Conservation (phyloP, 176 grass and related monocot genomes). For the Zea mays region DNA sequence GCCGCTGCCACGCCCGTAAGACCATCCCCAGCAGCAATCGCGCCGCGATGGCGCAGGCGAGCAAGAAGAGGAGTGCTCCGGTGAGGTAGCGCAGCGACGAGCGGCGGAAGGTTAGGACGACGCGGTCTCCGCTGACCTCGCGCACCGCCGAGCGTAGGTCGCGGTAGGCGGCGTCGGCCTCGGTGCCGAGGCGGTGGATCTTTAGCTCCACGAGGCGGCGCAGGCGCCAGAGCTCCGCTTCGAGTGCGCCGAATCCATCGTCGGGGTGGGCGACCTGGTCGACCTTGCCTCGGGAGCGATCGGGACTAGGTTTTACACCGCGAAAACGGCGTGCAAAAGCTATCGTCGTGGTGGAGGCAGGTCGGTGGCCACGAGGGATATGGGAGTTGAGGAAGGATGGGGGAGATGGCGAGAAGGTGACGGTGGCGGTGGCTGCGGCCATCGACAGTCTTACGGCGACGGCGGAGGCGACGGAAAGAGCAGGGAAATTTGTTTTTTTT, state of each 20-base stretch:
- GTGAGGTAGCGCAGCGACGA: constrained; percentile 56
- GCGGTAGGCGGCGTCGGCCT: constrained; percentile 53
- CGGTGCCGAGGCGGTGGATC: constrained; percentile 48
- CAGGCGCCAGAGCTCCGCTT: constrained; percentile 47
- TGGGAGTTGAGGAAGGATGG: not conserved
- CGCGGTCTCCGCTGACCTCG: constrained; percentile 48
- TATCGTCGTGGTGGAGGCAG: not conserved
- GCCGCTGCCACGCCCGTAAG: constrained; percentile 33
- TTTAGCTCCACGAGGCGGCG: constrained; percentile 42
- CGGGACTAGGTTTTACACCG: constrained; percentile 29
- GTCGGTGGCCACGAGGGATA: not conserved
- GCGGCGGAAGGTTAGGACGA: constrained; percentile 67
- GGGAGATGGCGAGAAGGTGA: not conserved
- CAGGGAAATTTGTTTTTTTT: too few relatives aligned
- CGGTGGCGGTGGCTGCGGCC: not conserved
- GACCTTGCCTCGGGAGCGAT: constrained; percentile 19
- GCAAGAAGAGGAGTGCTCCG: constrained; percentile 47
- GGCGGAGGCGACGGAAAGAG: too few relatives aligned
- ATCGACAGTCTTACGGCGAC: not conserved
- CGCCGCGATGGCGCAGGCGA: constrained; percentile 40
- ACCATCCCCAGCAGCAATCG: constrained; percentile 42
- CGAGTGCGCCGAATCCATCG: constrained; percentile 18
- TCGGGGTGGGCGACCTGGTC: not conserved
- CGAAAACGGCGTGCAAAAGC: constrained; percentile 41
- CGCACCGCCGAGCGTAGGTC: constrained; percentile 56